These are phyloP conservation scores for Guadua angustifolia DNA, from an alignment of 176 grass and related monocot genomes.

Conservation along the genomic window DNA sequence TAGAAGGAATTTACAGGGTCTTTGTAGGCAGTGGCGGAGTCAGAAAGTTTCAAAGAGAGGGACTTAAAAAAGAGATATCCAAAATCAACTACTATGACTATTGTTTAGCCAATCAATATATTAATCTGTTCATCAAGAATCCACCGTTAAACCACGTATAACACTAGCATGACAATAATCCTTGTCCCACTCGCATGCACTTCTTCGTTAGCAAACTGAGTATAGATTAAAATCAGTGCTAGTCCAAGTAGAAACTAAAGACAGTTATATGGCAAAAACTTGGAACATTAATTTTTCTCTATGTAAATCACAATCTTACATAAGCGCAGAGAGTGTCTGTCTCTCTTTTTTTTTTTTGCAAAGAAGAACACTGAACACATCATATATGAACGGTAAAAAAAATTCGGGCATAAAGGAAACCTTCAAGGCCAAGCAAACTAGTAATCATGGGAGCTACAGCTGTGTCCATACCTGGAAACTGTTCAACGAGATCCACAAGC, in stretches of 20 bases:
- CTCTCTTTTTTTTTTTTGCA: too few relatives aligned
- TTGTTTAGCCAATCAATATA: too few relatives aligned
- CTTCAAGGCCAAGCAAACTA: not conserved
- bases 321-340: too few relatives aligned
- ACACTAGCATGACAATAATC: not conserved
- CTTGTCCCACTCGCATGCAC: not conserved
- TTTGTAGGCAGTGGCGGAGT: too few relatives aligned
- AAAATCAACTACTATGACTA: too few relatives aligned
- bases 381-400: not conserved
- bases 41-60: too few relatives aligned
- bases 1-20: too few relatives aligned
- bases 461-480: too few relatives aligned
- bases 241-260: not conserved
- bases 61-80: too few relatives aligned
- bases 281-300: not conserved
- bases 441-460: conserved; percentile 36
- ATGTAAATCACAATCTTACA: not conserved
- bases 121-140: too few relatives aligned
- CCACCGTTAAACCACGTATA: not conserved
- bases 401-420: not conserved
- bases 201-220: not conserved
- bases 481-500: conserved; percentile 43
- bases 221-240: not conserved
- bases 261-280: not conserved
- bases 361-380: too few relatives aligned